phyloP scores from a whole-genome alignment of 108 stramenopile species.

The Cyclotella choctawhatcheeana region DNA sequence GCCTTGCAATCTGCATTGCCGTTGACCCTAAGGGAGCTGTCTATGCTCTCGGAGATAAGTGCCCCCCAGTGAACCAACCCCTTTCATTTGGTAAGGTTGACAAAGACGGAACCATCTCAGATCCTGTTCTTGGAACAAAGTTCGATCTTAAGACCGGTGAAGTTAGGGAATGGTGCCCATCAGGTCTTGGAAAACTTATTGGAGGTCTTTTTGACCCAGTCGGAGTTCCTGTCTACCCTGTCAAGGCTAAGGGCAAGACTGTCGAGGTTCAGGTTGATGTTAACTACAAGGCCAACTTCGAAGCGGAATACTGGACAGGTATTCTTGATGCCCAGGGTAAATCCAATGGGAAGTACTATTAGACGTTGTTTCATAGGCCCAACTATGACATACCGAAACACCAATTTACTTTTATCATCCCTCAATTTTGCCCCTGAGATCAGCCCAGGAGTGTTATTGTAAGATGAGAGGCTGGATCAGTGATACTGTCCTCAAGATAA shows the following conservation, averaged over 20 bases:
- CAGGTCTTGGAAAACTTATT: slow-evolving; percentile 90
- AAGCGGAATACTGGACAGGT: slow-evolving; percentile 96
- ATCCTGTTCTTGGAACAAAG: slow-evolving; percentile 94
- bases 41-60: slow-evolving; percentile 96
- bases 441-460: neutral
- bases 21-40: slow-evolving; percentile 93
- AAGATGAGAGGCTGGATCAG: slow-evolving; percentile 8
- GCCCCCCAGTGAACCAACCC: slow-evolving; percentile 96
- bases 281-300: slow-evolving; percentile 97
- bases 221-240: slow-evolving; percentile 94
- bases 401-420: slow-evolving; percentile 9
- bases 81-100: slow-evolving; percentile 92
- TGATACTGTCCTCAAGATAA: neutral
- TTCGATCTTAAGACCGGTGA: slow-evolving; percentile 95
- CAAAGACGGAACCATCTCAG: slow-evolving; percentile 82
- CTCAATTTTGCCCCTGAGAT: neutral
- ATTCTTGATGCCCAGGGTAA: slow-evolving; percentile 98
- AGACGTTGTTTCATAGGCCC: slow-evolving; percentile 31
- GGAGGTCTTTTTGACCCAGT: slow-evolving; percentile 94
- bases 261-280: slow-evolving; percentile 97
- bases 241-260: slow-evolving; percentile 83
- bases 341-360: slow-evolving; percentile 98
- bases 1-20: slow-evolving; percentile 96
- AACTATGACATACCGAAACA: neutral
- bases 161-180: slow-evolving; percentile 91